phyloP scores from a whole-genome alignment of 495 filamentous ascomycete genomes.

The Penicillium flavigenum region DNA sequence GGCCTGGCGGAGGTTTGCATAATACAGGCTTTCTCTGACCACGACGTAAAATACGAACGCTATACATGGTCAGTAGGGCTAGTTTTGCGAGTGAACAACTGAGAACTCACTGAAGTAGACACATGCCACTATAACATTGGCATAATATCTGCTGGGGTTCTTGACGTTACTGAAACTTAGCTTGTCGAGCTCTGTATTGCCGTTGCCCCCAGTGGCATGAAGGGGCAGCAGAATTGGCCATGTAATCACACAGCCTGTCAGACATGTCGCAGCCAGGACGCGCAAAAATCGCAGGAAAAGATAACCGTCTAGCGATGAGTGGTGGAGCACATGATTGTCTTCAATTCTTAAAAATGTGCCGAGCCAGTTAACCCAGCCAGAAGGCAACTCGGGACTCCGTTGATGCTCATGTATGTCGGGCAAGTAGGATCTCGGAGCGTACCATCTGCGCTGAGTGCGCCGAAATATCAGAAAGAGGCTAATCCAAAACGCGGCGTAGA shows the following conservation, averaged over 20 bases:
- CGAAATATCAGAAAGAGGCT: slow-evolving; percentile 73
- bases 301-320: slow-evolving; percentile 74
- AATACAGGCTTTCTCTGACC: slow-evolving; percentile 65
- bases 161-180: slow-evolving; percentile 68
- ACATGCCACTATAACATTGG: slow-evolving; percentile 57
- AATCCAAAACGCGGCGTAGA: slow-evolving; percentile 66
- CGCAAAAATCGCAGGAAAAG: slow-evolving; percentile 79
- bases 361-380: slow-evolving; percentile 61
- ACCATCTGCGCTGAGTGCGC: slow-evolving; percentile 68
- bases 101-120: slow-evolving; percentile 55
- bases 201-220: slow-evolving; percentile 67
- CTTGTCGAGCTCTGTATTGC: slow-evolving; percentile 57
- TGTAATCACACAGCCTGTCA: slow-evolving; percentile 71
- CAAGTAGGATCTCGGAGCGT: slow-evolving; percentile 80
- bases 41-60: slow-evolving; percentile 66
- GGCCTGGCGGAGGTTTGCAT: slow-evolving; percentile 67
- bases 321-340: slow-evolving; percentile 61
- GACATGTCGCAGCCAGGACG: slow-evolving; percentile 66
- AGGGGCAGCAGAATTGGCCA: slow-evolving; percentile 83
- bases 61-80: slow-evolving; percentile 25
- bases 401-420: slow-evolving; percentile 62
- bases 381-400: slow-evolving; percentile 42
- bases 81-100: background rate
- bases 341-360: slow-evolving; percentile 59
- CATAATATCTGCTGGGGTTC: slow-evolving; percentile 54